Evolutionary conservation across 1,139 yeast species (phyloP).

Genomic region (Scheffersomyces titani): DNA sequence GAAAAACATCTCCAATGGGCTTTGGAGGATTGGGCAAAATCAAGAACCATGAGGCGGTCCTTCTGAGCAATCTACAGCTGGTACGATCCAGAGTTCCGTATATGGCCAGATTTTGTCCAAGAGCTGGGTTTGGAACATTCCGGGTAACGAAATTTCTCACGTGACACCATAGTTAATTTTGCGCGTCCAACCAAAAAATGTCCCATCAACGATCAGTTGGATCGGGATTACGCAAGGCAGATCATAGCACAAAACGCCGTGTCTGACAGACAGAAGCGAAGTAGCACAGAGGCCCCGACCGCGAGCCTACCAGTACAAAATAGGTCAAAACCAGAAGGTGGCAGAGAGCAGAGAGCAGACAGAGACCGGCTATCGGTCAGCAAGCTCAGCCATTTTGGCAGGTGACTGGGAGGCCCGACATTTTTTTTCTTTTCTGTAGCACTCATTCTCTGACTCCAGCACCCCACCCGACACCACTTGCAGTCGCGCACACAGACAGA

Average conservation of each 20-base stretch:
- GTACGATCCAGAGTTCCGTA: neutral
- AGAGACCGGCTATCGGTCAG: too few relatives aligned
- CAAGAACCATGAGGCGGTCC: neutral
- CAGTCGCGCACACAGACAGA: neutral
- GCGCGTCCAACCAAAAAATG: neutral
- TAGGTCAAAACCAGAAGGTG: too few relatives aligned
- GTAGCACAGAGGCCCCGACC: neutral
- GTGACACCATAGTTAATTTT: neutral
- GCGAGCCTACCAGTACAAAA: too few relatives aligned
- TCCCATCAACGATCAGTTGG: neutral
- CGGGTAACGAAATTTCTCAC: neutral
- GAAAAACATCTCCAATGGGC: neutral
- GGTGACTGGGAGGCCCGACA: neutral
- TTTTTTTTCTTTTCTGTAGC: neutral
- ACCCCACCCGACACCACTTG: neutral
- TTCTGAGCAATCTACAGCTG: neutral
- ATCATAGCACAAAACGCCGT: conserved; percentile 13
- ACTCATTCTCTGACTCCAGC: neutral
- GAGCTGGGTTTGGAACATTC: neutral
- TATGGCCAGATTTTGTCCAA: neutral
- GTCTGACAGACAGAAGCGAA: neutral
- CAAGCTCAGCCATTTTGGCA: neutral
- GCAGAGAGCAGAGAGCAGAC: neutral
- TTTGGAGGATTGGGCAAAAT: neutral
- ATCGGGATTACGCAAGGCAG: conserved; percentile 9